Evolutionary conservation across 2,329 filamentous ascomycete genomes (phyloP).

Genomic region (Spiromastix sp.): DNA sequence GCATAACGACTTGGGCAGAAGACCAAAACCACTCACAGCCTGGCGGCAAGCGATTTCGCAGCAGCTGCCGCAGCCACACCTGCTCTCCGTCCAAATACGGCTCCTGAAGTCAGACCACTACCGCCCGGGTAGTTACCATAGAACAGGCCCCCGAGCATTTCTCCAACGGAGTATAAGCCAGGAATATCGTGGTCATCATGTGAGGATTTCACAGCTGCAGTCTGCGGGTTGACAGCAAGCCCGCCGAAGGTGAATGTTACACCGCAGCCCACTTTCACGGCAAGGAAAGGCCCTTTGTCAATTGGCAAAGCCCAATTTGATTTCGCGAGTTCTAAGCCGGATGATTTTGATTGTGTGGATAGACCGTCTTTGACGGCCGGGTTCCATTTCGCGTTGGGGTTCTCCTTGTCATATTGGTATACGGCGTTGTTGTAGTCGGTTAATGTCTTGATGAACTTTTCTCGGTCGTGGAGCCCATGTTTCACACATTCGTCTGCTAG

Average conservation of each 20-base stretch:
- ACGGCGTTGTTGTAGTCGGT: slow-evolving; percentile 50
- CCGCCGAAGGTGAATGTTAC: slow-evolving; percentile 62
- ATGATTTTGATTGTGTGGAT: slow-evolving; percentile 45
- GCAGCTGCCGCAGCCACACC: slow-evolving; percentile 29
- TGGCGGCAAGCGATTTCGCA: too few relatives aligned
- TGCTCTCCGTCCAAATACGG: slow-evolving; percentile 42
- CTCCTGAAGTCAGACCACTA: slow-evolving; percentile 50
- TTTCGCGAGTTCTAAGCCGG: slow-evolving; percentile 1
- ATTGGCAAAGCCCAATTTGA: slow-evolving; percentile 28
- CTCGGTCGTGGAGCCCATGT: slow-evolving; percentile 38
- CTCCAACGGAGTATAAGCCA: slow-evolving; percentile 51
- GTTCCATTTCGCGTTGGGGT: slow-evolving; percentile 42
- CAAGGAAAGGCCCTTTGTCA: slow-evolving; percentile 47
- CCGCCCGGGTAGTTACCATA: slow-evolving; percentile 55
- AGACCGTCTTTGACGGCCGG: slow-evolving; percentile 52
- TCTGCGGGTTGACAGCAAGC: slow-evolving; percentile 45
- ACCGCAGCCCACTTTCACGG: slow-evolving; percentile 54
- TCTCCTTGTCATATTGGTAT: slow-evolving; percentile 34
- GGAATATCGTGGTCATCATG: slow-evolving; percentile 37
- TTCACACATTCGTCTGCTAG: slow-evolving; percentile 41
- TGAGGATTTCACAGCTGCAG: slow-evolving; percentile 41
- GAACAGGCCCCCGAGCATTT: slow-evolving; percentile 58
- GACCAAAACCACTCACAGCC: background rate
- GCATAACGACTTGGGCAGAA: background rate
- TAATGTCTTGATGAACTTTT: slow-evolving; percentile 43